These are phyloP conservation scores for Elsinoe arachidis DNA, from an alignment of 2,329 filamentous ascomycete genomes.

Conservation along the genomic window DNA sequence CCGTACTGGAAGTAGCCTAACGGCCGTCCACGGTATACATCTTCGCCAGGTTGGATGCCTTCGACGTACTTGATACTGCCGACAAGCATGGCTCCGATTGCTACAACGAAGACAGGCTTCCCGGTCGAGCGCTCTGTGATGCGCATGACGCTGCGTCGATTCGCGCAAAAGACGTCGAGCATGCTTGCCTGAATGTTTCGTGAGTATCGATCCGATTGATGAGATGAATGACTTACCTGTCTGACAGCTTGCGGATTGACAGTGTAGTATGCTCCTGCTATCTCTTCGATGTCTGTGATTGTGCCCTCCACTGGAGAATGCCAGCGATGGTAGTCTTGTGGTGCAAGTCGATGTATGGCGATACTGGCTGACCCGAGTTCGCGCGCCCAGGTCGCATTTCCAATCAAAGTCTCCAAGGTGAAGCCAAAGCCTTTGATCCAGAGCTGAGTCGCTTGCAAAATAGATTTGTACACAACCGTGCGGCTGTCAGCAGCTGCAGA, in stretches of 20 bases:
- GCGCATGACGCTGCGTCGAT: constrained; percentile 34
- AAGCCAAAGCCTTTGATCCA: constrained; percentile 39
- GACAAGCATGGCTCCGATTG: constrained; percentile 38
- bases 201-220: background rate
- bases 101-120: constrained; percentile 29
- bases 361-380: constrained; percentile 31
- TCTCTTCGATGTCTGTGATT: constrained; percentile 29
- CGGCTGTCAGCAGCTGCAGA: constrained; percentile 33
- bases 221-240: constrained; percentile 18
- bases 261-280: constrained; percentile 34
- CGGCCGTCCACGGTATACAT: constrained; percentile 32
- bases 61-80: constrained; percentile 34
- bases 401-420: constrained; percentile 27
- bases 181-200: constrained; percentile 21
- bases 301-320: constrained; percentile 30
- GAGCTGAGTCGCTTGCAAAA: constrained; percentile 33
- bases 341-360: constrained; percentile 33
- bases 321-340: constrained; percentile 37
- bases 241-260: constrained; percentile 37
- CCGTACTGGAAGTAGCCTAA: constrained; percentile 36
- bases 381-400: constrained; percentile 22
- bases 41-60: constrained; percentile 27
- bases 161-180: constrained; percentile 38
- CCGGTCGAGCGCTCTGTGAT: constrained; percentile 25
- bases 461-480: constrained; percentile 31